Base-by-base conservation (phyloP, 164 flowering plant genomes). In the Houttuynia cordata region DNA sequence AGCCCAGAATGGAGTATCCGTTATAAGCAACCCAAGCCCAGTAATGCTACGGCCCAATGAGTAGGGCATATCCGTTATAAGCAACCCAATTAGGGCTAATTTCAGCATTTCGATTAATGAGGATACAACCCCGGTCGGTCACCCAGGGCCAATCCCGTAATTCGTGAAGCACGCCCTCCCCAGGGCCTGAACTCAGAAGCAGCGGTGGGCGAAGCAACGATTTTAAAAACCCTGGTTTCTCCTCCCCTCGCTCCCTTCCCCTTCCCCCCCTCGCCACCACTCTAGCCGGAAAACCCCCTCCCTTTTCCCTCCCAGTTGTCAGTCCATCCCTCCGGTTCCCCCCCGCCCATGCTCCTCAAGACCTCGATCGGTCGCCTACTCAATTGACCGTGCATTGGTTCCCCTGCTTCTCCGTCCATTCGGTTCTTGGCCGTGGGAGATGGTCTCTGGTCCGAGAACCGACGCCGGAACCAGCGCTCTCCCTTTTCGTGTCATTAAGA, bases 401-500 rank as follows among this genome's bases (percentile, higher is more conserved):
- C 57, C 23, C 47, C 60, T 17, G 18, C 22, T 58, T 20, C 3
- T 39, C 49, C 49, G n/a, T 34, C 60, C 17, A 9, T 15, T 22
- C 23, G 10, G 14, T 60, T 60, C 53, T 30, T 19, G 9, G 21
- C 54, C 23, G 17, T 21, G 47, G 49, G 66, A 63, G 60, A 63
- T 49, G 66, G 66, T 62, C 40, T 63, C 66, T 20, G 61, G 60
- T n/a, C 21, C 66, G 20, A 63, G 60, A 47, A 8, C 42, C 18
- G 66, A 63, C 20, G 51, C 53, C 42, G 60, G 54, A 23, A 20
- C 60, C 13, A 45, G 24, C 47, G 62, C 60, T 20, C 61, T 81
- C 0, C 66, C 92, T 0, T 80, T 78, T 13, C 62, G 70, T 10
- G 80, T 83, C 53, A 76, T 74, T 52, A 76, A 70, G 56, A 86